A percentile compares a stretch with the other conserved stretches of the same genome.
Conservation (phyloP, 805 yeast genomes). For the Yarrowia keelungensis region DNA sequence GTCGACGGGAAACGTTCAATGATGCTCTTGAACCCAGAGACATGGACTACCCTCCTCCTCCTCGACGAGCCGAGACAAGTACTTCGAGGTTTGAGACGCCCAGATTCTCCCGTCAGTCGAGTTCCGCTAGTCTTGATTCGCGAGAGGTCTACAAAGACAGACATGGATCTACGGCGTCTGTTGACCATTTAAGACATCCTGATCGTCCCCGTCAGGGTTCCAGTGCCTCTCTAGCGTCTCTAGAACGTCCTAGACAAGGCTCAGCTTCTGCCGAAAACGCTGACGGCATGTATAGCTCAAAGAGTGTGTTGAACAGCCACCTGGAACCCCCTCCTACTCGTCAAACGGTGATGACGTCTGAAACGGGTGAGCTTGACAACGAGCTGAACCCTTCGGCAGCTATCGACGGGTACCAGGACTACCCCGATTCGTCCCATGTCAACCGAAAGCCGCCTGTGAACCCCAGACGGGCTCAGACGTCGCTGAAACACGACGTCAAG, state of each 20-base stretch:
- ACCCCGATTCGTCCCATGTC: conserved; percentile 48
- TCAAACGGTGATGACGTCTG: neutral
- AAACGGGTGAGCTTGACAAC: conserved; percentile 1
- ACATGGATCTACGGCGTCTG: neutral
- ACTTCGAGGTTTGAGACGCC: neutral
- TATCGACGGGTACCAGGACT: conserved; percentile 33
- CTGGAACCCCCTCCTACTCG: conserved; percentile 23
- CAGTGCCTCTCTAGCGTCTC: neutral
- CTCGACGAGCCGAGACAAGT: conserved; percentile 3
- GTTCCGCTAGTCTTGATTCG: neutral
- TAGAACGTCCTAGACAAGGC: neutral
- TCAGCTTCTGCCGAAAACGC: neutral
- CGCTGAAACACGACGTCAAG: conserved; percentile 43
- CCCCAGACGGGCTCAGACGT: conserved; percentile 42
- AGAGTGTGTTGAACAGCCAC: neutral
- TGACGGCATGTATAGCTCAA: conserved; percentile 9
- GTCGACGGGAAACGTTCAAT: neutral
- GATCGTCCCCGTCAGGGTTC: neutral
- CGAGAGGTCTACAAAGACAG: neutral
- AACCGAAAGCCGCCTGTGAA: conserved; percentile 48
- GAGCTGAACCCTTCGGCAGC: conserved; percentile 24
- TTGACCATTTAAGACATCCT: neutral
- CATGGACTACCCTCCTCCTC: conserved; percentile 17
- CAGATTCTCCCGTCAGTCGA: neutral
- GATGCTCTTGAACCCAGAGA: neutral